Conservation (phyloP, 2,329 filamentous ascomycete species). For the Colletotrichum graminicola region DNA sequence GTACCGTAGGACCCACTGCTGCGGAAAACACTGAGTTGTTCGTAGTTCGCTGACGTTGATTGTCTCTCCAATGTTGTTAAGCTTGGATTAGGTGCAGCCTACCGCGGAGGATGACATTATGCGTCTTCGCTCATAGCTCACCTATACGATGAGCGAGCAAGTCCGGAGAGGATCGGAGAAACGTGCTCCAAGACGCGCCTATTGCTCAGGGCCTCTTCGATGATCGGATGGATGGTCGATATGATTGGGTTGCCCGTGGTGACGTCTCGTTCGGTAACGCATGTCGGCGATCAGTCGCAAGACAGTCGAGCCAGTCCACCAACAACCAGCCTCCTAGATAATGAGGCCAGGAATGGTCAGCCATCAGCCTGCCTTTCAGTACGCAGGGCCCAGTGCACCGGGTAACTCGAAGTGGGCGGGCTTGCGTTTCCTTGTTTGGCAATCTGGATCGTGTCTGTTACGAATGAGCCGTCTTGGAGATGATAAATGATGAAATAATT, state of each 20-base stretch:
- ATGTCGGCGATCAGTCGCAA: slow-evolving; percentile 25
- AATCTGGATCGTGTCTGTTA: slow-evolving; percentile 30
- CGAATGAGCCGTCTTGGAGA: slow-evolving; percentile 10
- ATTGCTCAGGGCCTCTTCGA: slow-evolving; percentile 6
- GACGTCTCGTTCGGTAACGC: slow-evolving; percentile 28
- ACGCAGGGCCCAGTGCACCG: slow-evolving; percentile 2
- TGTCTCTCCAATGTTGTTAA: slow-evolving; percentile 10
- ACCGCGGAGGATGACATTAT: slow-evolving; percentile 1
- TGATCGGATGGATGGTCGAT: slow-evolving; percentile 23
- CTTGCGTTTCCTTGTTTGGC: slow-evolving; percentile 23
- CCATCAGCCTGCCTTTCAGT: slow-evolving; percentile 18
- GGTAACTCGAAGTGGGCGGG: slow-evolving; percentile 24
- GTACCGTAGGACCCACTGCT: slow-evolving; percentile 21
- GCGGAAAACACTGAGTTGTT: slow-evolving; percentile 21
- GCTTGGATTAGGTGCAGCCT: slow-evolving; percentile 6
- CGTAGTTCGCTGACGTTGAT: slow-evolving; percentile 27
- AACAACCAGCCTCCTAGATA: slow-evolving; percentile 17
- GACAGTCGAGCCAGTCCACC: slow-evolving; percentile 15
- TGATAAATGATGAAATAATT: slow-evolving; percentile 38
- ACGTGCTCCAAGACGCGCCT: neutral
- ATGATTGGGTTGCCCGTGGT: slow-evolving; percentile 29
- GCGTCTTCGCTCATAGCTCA: neutral
- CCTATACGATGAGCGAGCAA: neutral
- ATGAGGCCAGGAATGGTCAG: slow-evolving; percentile 1
- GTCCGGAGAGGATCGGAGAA: neutral